Evolutionary conservation across 1,284 basidiomycete genomes (phyloP), one percentile per base, ranked within the genome.

Genomic region (Irpex lacteus): DNA sequence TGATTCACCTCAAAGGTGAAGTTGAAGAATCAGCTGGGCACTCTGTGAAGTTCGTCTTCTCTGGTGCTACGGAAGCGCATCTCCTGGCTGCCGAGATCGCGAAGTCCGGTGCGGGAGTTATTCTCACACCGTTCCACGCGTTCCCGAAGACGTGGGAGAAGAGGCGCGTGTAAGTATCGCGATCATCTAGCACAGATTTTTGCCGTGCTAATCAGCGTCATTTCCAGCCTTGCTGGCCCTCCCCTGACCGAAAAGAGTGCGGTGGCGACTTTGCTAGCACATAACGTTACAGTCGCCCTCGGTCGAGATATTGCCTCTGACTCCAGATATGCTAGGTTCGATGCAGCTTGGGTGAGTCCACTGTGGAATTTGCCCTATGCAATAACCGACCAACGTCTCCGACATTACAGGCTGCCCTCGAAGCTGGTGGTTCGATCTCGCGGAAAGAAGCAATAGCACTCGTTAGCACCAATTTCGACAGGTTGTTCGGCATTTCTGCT

Each of bases 21-120:
- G 82, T 91, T n/a, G 90, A 93, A 65, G 82, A 82, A 0, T 80
- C 80, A 11, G 71, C 75, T 2, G 34, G 34, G 15, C 19, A 13
- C 11, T 34, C 54, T 11, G 79, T 89, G 74, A 80, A 81, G 61
- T 78, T 91, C 76, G 85, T 88, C 2, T 86, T 94, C 69, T 77
- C 84, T 50, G 92, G 92, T n/a, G 94, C 85, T 0, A 78, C 83
- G 0, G 93, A 96, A 76, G 84, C 90, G 1, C 84, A 91, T 74
- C 76, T 90, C 19, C 75, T 95, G 60, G 93, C 93, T 0, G 76
- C 84, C 55, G 87, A 94, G 68, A 84, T 96, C 40, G 85, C 88
- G 69, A 73, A 74, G 36, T 86, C 88, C 1, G 76, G 83, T 59
- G 83, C 95, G 13, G 89, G 89, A 13, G 91, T 96, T 34, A 87